Evolutionary conservation across 2,329 filamentous ascomycete genomes (phyloP).

Genomic region (Penicillium sp.): DNA sequence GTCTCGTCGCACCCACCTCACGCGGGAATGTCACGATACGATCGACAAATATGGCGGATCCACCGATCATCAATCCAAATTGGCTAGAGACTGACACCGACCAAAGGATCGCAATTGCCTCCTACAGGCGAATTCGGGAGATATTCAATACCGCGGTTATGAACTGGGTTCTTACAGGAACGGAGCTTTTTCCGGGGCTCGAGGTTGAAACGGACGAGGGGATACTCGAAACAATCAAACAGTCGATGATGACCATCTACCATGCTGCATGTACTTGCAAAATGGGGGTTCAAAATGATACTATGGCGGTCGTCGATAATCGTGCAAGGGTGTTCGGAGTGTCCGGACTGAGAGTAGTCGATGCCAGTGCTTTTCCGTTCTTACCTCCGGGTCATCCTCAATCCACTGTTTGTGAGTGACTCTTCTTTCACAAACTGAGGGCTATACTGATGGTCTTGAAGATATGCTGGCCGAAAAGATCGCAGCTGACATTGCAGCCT

Average conservation of each 20-base stretch:
- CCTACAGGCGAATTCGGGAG: slow-evolving; percentile 45
- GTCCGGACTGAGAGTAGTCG: slow-evolving; percentile 35
- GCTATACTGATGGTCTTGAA: slow-evolving; percentile 10
- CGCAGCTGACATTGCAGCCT: slow-evolving; percentile 29
- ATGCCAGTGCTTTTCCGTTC: slow-evolving; percentile 39
- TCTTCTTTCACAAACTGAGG: background rate
- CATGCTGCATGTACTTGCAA: slow-evolving; percentile 34
- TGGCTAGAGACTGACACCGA: slow-evolving; percentile 49
- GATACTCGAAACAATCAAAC: slow-evolving; percentile 39
- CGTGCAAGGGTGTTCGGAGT: slow-evolving; percentile 34
- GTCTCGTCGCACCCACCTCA: slow-evolving; percentile 40
- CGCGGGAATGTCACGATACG: slow-evolving; percentile 48
- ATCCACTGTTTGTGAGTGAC: slow-evolving; percentile 38
- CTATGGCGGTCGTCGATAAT: slow-evolving; percentile 34
- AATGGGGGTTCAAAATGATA: slow-evolving; percentile 30
- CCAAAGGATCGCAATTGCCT: slow-evolving; percentile 45
- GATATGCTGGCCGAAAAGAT: slow-evolving; percentile 48
- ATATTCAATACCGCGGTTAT: slow-evolving; percentile 32
- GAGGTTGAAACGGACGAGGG: slow-evolving; percentile 44
- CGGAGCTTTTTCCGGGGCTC: slow-evolving; percentile 41
- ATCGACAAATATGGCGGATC: slow-evolving; percentile 29
- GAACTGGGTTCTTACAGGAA: slow-evolving; percentile 31
- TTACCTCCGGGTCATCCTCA: slow-evolving; percentile 45
- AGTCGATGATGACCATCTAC: slow-evolving; percentile 32
- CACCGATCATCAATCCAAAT: slow-evolving; percentile 49